phyloP scores from a whole-genome alignment of 371 early-diverging fungal species.

The Mortierella sp. region DNA sequence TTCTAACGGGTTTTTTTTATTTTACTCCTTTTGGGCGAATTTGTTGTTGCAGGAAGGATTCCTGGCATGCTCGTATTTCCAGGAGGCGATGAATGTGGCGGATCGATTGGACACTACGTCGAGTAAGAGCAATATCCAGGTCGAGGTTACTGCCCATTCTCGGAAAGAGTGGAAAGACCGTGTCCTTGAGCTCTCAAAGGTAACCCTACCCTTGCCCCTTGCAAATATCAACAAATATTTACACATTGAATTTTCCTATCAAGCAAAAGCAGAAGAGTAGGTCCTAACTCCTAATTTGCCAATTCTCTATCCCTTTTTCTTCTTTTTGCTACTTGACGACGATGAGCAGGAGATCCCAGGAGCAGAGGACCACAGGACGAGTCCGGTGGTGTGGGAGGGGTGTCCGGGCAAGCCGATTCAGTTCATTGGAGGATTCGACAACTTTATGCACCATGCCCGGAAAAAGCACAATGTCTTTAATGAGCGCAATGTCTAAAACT shows the following conservation, averaged over 20 bases:
- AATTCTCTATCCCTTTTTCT: neutral
- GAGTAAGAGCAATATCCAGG: slow-evolving; percentile 48
- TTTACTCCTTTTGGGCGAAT: neutral
- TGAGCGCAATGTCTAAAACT: slow-evolving; percentile 21
- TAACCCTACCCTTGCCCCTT: neutral
- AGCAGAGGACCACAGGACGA: slow-evolving; percentile 49
- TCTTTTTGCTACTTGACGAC: neutral
- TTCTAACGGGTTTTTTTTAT: neutral
- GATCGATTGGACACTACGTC: slow-evolving; percentile 47
- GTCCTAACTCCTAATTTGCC: neutral
- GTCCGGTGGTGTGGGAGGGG: slow-evolving; percentile 54
- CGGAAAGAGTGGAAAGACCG: slow-evolving; percentile 49
- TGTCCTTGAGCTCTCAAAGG: slow-evolving; percentile 29
- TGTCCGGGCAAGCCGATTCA: slow-evolving; percentile 40
- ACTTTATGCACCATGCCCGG: slow-evolving; percentile 32
- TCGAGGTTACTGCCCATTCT: slow-evolving; percentile 44
- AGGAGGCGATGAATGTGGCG: slow-evolving; percentile 46
- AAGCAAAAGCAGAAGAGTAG: neutral
- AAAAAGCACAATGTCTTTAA: slow-evolving; percentile 37
- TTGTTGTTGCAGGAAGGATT: slow-evolving; percentile 40
- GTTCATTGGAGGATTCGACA: slow-evolving; percentile 53
- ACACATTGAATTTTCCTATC: neutral
- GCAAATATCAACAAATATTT: neutral
- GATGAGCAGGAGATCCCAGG: slow-evolving; percentile 42
- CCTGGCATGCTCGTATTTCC: slow-evolving; percentile 47